Conservation (phyloP, 768 basidiomycete genomes). For the Lentinus brumalis region DNA sequence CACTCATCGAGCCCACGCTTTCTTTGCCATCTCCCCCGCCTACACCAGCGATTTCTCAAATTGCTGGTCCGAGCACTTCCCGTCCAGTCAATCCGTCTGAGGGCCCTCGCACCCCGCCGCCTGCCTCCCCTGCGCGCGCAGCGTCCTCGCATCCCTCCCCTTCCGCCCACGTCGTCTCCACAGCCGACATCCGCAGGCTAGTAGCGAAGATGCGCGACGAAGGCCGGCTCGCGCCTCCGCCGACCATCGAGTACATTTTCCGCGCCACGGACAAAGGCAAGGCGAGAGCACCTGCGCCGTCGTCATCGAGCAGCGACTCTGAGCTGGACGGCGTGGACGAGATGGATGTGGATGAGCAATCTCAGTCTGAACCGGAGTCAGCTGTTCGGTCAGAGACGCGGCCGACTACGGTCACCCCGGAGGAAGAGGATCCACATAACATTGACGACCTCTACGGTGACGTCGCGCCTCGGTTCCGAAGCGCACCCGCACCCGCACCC, state of each 20-base stretch:
- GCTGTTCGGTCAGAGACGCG: not conserved
- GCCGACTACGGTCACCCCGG: not conserved
- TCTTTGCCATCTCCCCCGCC: too few species aligned
- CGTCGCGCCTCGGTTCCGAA: slow-evolving; percentile 1
- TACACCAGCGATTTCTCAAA: too few species aligned
- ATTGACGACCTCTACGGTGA: slow-evolving; percentile 19
- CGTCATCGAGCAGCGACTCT: not conserved
- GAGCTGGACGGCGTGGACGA: slow-evolving; percentile 1
- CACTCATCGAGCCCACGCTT: too few species aligned
- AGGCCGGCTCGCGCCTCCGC: slow-evolving; percentile 16
- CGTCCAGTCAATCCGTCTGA: not conserved
- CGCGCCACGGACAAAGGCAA: not conserved
- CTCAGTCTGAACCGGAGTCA: not conserved
- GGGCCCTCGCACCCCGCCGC: not conserved
- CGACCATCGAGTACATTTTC: slow-evolving; percentile 2
- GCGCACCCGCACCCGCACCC: not conserved
- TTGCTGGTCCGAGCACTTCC: too few species aligned
- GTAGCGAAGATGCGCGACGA: slow-evolving; percentile 11
- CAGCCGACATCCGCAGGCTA: slow-evolving; percentile 9
- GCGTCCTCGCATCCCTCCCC: not conserved
- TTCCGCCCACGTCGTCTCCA: not conserved
- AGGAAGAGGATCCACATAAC: slow-evolving; percentile 8
- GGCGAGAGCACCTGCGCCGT: not conserved
- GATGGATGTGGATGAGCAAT: slow-evolving; percentile 5
- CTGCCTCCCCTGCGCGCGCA: not conserved